A percentile compares a stretch with the other conserved stretches of the same genome.
phyloP scores from a whole-genome alignment of 1,284 basidiomycete species.

The Lignosus rhinocerotis region DNA sequence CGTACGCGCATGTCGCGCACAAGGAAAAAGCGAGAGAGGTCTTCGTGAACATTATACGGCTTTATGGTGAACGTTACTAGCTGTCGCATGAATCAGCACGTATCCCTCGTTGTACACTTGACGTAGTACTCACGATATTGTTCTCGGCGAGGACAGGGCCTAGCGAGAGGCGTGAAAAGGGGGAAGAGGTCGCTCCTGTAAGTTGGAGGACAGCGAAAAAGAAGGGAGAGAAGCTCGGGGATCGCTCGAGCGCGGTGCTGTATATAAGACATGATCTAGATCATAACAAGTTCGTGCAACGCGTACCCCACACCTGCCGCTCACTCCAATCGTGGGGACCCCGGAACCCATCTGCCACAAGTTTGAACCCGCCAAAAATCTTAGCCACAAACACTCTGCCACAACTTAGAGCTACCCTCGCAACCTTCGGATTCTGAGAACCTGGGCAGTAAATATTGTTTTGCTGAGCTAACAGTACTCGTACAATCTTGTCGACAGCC shows the following conservation, averaged over 20 bases:
- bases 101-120: background rate
- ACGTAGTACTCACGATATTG: slow-evolving; percentile 2
- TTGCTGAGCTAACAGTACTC: too few relatives aligned
- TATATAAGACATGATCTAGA: slow-evolving; percentile 18
- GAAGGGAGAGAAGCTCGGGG: slow-evolving; percentile 10
- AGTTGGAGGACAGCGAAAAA: slow-evolving; percentile 6
- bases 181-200: background rate
- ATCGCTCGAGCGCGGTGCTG: slow-evolving; percentile 4
- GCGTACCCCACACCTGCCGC: slow-evolving; percentile 2
- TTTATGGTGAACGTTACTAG: slow-evolving; percentile 5
- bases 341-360: background rate
- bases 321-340: background rate
- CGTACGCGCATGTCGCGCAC: slow-evolving; percentile 13
- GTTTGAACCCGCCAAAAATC: background rate
- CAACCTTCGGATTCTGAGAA: too few relatives aligned
- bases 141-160: background rate
- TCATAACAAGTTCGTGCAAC: slow-evolving; percentile 3
- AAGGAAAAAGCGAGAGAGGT: slow-evolving; percentile 13
- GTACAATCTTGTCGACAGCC: too few relatives aligned
- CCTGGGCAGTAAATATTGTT: too few relatives aligned
- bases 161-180: background rate
- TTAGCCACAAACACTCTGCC: too few relatives aligned
- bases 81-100: background rate
- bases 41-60: slow-evolving; percentile 18
- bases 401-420: too few relatives aligned